These are phyloP conservation scores for Acacia pycnantha DNA, from an alignment of 331 rosid genomes.

Conservation along the genomic window DNA sequence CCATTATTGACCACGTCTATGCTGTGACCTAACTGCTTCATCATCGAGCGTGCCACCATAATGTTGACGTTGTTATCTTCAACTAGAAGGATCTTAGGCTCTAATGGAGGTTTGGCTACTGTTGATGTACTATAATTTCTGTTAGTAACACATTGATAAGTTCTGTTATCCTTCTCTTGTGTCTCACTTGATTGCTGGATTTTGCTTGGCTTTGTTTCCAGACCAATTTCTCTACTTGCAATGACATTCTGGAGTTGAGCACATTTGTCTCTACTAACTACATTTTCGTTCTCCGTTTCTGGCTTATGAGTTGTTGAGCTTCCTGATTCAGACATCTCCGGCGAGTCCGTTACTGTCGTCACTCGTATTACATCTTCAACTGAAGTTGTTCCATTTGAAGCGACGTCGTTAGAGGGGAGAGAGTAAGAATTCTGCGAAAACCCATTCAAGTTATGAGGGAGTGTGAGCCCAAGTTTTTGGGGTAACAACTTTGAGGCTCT, in stretches of 20 bases:
- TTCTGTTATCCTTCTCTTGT: conserved; percentile 43
- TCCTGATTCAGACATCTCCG: conserved; percentile 44
- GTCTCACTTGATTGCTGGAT: conserved; percentile 34
- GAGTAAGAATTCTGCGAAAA: conserved; percentile 37
- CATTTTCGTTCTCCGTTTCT: conserved; percentile 22
- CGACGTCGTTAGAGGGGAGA: conserved; percentile 32
- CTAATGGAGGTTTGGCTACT: conserved; percentile 25
- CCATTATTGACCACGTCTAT: conserved; percentile 75
- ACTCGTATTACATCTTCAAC: conserved; percentile 34
- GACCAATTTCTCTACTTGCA: conserved; percentile 31
- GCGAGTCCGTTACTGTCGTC: conserved; percentile 28
- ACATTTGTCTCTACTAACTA: conserved; percentile 18
- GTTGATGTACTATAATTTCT: not conserved
- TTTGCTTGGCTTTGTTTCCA: conserved; percentile 29
- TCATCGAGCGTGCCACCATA: conserved; percentile 79
- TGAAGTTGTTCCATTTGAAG: conserved; percentile 41
- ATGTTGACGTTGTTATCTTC: conserved; percentile 84
- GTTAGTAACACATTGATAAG: conserved; percentile 21
- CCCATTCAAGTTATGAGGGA: conserved; percentile 50
- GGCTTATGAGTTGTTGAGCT: conserved; percentile 34
- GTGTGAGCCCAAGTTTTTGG: conserved; percentile 39
- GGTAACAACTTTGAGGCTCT: conserved; percentile 43
- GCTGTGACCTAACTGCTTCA: conserved; percentile 77
- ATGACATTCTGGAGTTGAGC: conserved; percentile 31
- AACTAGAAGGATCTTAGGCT: conserved; percentile 78